Evolutionary conservation across 495 filamentous ascomycete genomes (phyloP).

Genomic region (Tuber melanosporum): DNA sequence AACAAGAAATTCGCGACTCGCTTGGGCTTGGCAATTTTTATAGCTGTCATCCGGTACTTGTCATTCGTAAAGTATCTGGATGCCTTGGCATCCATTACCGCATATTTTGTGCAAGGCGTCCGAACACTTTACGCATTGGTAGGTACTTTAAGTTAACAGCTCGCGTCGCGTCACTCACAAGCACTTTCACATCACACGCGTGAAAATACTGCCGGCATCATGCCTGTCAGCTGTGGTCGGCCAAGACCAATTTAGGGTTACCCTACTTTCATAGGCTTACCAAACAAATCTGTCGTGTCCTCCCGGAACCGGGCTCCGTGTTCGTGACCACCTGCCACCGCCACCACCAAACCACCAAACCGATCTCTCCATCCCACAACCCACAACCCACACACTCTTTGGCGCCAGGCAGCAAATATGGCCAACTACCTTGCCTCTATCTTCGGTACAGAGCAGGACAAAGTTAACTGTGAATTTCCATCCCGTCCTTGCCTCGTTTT

Average conservation of each 20-base stretch:
- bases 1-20: not conserved
- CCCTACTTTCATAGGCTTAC: not conserved
- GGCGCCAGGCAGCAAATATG: constrained; percentile 24
- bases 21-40: not conserved
- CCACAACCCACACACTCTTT: not conserved
- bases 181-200: not conserved
- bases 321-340: not conserved
- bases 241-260: not conserved
- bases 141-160: not conserved
- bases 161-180: not conserved
- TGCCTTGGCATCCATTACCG: not conserved
- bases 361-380: not conserved
- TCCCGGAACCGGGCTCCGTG: not conserved
- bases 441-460: constrained; percentile 99
- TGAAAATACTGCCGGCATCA: not conserved
- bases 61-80: not conserved
- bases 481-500: constrained; percentile 43
- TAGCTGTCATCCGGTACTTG: not conserved
- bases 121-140: not conserved
- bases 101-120: not conserved
- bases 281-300: not conserved
- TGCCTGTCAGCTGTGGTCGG: no score
- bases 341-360: not conserved
- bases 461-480: constrained; percentile 55
- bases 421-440: constrained; percentile 99